Percentiles rank a stretch among this genome's conserved stretches.
phyloP scores from a whole-genome alignment of 306 rosid genomes.

The Pyrus pyrifolia region DNA sequence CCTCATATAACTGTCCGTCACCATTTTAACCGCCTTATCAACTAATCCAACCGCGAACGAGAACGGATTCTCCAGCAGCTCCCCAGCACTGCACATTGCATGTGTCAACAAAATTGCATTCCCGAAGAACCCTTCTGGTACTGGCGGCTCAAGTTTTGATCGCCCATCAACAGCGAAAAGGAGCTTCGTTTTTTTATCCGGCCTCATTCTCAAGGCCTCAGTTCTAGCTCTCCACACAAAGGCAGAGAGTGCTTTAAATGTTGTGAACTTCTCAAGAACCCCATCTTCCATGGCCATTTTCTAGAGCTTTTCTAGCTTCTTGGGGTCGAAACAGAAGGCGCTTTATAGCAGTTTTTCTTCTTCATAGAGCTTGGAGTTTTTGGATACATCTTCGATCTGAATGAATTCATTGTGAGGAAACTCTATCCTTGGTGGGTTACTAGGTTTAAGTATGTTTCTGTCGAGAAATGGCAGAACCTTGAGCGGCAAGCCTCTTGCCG shows the following conservation, averaged over 20 bases:
- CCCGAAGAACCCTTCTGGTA: constrained; percentile 66
- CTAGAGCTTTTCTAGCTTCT: constrained; percentile 52
- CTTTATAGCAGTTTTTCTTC: constrained; percentile 45
- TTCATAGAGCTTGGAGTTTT: constrained; percentile 35
- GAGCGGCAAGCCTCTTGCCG: constrained; percentile 55
- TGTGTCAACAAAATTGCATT: constrained; percentile 69
- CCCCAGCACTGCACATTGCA: constrained; percentile 46
- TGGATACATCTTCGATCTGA: constrained; percentile 59
- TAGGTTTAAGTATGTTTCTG: constrained; percentile 57
- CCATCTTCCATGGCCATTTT: constrained; percentile 53
- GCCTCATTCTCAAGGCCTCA: constrained; percentile 44
- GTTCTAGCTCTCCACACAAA: constrained; percentile 87
- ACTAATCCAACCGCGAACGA: constrained; percentile 48
- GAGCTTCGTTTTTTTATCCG: constrained; percentile 64
- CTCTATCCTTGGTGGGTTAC: constrained; percentile 53
- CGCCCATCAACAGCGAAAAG: constrained; percentile 80
- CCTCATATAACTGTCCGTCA: constrained; percentile 59
- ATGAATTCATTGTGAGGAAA: constrained; percentile 56
- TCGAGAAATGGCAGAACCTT: constrained; percentile 48
- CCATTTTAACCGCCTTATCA: constrained; percentile 47
- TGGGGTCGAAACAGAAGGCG: constrained; percentile 48
- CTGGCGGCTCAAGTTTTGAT: constrained; percentile 53
- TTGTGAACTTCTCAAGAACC: constrained; percentile 40
- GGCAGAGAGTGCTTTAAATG: constrained; percentile 64
- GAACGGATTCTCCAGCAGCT: constrained; percentile 41